Base-by-base conservation (phyloP, 2,329 filamentous ascomycete species). In the Alternaria arborescens region DNA sequence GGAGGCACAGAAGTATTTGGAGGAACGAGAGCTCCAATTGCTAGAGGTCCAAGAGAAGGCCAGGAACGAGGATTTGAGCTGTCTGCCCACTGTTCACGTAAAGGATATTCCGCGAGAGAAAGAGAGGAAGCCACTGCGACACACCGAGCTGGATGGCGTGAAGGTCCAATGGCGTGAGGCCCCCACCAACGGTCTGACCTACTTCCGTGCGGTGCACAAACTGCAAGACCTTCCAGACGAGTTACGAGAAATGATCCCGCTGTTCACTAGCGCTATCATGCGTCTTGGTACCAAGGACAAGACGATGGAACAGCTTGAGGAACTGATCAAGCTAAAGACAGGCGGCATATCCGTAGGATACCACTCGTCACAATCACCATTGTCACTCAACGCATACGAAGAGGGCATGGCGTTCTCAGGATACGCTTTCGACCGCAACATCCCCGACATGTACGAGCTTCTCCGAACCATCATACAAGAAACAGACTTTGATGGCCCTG, bases 311-410 rank as follows among this genome's bases (percentile, higher is more conserved):
- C 89, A 97, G 77, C 87, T 98, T 52, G 95, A 99, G 78, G 95
- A 98, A 73, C 81, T 94, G 56, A 97, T 99, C 78, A 98, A 98
- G 78, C 85, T 98, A 30, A 97, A 96, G 82, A 98, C 95, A 1
- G 95, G 95, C 20, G 95, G 95, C 10, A 87, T 99, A 38, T 91
- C 89, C 3, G 89, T 96, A 16, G 89, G 91, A 1, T 94, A 97
- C 69, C 91, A 96, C 79, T 87, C 90, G n/a, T 89, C 90, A 0
- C 87, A 94, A 0, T 93, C 89, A 3, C 92, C 94, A 0, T 85
- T 85, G 1, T 87, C 94, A 66, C 88, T 92, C 55, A 84, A 86
- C 30, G 82, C 86, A 26, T 91, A 89, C 8, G 88, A 87, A 18
- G 95, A 99, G 79, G 95, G 95, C 0, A 82, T 99, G 26, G 87